Percentiles rank a stretch among this genome's conserved stretches.
Conservation (phyloP, 2,329 filamentous ascomycete species). For the Pyrenochaeta sp. region DNA sequence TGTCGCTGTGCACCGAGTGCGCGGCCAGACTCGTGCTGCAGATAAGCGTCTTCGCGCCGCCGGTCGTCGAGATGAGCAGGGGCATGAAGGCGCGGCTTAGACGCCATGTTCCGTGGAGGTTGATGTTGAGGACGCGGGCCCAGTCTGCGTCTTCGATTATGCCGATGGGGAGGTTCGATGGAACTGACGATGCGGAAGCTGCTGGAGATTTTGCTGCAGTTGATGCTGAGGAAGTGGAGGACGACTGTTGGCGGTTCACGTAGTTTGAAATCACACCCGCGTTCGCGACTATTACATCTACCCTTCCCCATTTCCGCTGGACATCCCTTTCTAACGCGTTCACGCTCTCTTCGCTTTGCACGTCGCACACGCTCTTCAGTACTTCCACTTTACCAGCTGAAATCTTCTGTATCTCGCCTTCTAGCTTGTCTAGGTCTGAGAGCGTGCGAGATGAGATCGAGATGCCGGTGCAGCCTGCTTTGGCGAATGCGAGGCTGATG, state of each 20-base stretch:
- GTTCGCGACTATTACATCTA: conserved; percentile 32
- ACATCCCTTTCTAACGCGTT: conserved; percentile 12
- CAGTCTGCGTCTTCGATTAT: conserved; percentile 28
- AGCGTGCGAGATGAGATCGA: conserved; percentile 52
- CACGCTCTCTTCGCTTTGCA: conserved; percentile 12
- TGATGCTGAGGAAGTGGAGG: too few species aligned
- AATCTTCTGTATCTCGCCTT: conserved; percentile 12
- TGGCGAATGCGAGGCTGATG: conserved; percentile 62
- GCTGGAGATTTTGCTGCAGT: too few species aligned
- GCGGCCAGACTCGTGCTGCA: conserved; percentile 20
- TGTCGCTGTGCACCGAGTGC: conserved; percentile 4
- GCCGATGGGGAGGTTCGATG: conserved; percentile 24
- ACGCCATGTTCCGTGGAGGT: conserved; percentile 30
- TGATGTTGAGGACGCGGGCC: conserved; percentile 30
- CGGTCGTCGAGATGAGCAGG: conserved; percentile 12
- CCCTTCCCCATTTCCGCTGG: conserved; percentile 14
- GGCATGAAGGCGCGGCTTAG: conserved; percentile 25
- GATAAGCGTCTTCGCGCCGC: conserved; percentile 25
- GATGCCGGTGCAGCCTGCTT: conserved; percentile 62
- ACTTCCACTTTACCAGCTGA: conserved; percentile 31
- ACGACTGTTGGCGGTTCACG: neutral
- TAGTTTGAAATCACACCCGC: conserved; percentile 29
- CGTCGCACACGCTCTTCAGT: conserved; percentile 32
- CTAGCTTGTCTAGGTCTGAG: conserved; percentile 20
- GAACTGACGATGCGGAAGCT: too few species aligned